Evolutionary conservation across 495 filamentous ascomycete species (phyloP).

Genomic region (Podospora sp.): DNA sequence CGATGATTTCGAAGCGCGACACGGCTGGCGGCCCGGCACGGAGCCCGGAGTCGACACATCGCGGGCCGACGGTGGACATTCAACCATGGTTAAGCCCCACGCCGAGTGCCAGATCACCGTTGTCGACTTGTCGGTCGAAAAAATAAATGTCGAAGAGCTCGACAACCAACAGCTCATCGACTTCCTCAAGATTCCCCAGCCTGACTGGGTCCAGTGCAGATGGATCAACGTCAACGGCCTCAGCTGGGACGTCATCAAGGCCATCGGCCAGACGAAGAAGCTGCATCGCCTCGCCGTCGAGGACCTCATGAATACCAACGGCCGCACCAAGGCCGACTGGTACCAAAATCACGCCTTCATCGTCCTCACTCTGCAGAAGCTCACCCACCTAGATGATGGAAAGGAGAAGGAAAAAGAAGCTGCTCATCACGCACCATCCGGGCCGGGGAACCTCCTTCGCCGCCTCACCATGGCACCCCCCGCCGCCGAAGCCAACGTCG

Average conservation of each 20-base stretch:
- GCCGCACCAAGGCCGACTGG: conserved; percentile 14
- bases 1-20: conserved; percentile 13
- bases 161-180: conserved; percentile 11
- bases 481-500: neutral
- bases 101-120: conserved; percentile 14
- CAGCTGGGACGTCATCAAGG: conserved; percentile 13
- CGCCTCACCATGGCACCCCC: neutral
- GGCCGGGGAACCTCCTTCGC: neutral
- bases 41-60: conserved; percentile 14
- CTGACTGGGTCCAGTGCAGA: conserved; percentile 9
- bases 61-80: conserved; percentile 12
- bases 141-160: conserved; percentile 10
- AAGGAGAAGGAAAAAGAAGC: neutral
- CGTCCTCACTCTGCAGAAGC: conserved; percentile 11
- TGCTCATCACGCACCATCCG: neutral
- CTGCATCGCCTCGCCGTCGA: conserved; percentile 12
- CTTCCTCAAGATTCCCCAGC: conserved; percentile 7
- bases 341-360: conserved; percentile 14
- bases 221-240: conserved; percentile 18
- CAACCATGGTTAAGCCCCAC: conserved; percentile 10
- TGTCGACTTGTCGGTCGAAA: conserved; percentile 9
- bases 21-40: conserved; percentile 15
- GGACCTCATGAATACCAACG: conserved; percentile 12
- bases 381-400: neutral
- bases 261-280: conserved; percentile 8